phyloP scores from a whole-genome alignment of 306 rosid genomes.

The Clitoria ternatea region DNA sequence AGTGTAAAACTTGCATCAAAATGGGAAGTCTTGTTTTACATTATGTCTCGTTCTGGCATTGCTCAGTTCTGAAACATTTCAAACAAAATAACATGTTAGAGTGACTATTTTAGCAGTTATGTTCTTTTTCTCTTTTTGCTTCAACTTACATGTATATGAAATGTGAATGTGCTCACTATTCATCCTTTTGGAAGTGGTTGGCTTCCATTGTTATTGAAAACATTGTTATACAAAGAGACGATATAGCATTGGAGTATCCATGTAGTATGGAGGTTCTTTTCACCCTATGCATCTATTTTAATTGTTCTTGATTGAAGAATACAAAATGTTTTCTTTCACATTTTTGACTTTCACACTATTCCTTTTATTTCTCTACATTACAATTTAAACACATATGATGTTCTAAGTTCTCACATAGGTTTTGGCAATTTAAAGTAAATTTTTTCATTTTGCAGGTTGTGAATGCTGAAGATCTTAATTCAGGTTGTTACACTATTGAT shows the following conservation, averaged over 20 bases:
- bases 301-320: constrained; percentile 11
- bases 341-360: not conserved
- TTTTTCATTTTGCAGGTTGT: constrained; percentile 53
- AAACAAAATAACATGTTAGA: not conserved
- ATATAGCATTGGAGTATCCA: constrained; percentile 26
- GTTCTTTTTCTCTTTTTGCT: not conserved
- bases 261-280: not conserved
- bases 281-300: constrained; percentile 11
- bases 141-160: constrained; percentile 24
- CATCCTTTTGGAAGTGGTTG: constrained; percentile 98
- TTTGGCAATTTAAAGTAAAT: not conserved
- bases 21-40: not conserved
- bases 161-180: constrained; percentile 30
- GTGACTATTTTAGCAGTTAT: not conserved
- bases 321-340: not conserved
- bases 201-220: constrained; percentile 46
- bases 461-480: constrained; percentile 58
- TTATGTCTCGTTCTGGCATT: not conserved
- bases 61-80: not conserved
- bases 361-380: constrained; percentile 8
- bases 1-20: not conserved
- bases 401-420: constrained; percentile 2
- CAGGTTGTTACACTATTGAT: constrained; percentile 61
- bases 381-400: not conserved
- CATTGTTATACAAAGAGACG: constrained; percentile 54